Evolutionary conservation across 768 basidiomycete genomes (phyloP), one percentile per base, ranked within the genome.

Genomic region (Russula compacta): DNA sequence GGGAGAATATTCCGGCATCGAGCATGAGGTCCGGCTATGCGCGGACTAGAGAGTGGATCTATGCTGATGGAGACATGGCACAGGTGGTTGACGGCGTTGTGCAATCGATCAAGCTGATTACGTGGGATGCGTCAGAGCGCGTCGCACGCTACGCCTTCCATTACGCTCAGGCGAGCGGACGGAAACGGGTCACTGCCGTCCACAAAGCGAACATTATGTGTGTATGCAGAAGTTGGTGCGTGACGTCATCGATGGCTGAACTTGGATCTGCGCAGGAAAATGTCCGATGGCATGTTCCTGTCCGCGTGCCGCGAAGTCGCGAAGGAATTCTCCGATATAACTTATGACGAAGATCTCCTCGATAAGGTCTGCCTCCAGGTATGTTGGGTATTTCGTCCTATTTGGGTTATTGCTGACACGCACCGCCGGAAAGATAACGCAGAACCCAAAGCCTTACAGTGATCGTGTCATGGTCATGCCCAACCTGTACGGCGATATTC

Each of bases 401-500:
- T 40, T 44, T 21, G 8, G 8, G 24, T 36, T 29, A 48, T 32
- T 29, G 24, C 49, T 46, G 10, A 39, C 24, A 15, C 39, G 29
- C 39, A 29, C 17, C 49, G 38, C 12, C 53, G 33, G 38, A 39
- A 67, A 93, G 86, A 82, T 98, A 69, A 91, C 92, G 36, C 89
- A 91, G 71, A 95, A 99, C 75, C 97, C 97, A 24, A 78, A 75
- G 68, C 97, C 97, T 7, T 99, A 85, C 77, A 81, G 91, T 40
- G 94, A 97, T 76, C 87, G 93, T 53, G 95, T 99, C 65, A 98
- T 99, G 95, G 97, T 99, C 67, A 98, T 98, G 95, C 97, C 97
- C 56, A 99, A 99, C 79, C 77, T 99, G 63, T 95, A 92, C 69
- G 92, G 89, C 71, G 94, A 94, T 73, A 97, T 97, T 71, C 77